phyloP scores from a whole-genome alignment of 257 asterid species.

The Plantago major region DNA sequence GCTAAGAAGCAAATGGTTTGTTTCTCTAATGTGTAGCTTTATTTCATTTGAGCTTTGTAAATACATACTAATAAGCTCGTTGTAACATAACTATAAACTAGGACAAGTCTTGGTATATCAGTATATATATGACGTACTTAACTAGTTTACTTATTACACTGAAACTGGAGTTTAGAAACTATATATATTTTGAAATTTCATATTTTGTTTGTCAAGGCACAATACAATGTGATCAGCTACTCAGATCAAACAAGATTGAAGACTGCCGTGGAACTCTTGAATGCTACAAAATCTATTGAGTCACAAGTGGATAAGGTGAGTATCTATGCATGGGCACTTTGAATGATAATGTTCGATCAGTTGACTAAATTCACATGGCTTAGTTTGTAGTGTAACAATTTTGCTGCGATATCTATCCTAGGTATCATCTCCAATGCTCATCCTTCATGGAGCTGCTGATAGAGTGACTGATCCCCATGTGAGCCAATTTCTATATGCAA shows the following conservation, averaged over 20 bases:
- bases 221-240: slow-evolving; percentile 84
- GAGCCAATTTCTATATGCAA: slow-evolving; percentile 68
- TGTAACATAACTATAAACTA: background rate
- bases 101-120: too few species aligned
- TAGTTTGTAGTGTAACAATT: background rate
- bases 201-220: slow-evolving; percentile 43
- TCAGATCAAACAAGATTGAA: slow-evolving; percentile 72
- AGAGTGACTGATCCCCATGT: slow-evolving; percentile 91
- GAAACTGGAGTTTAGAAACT: background rate
- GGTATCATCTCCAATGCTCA: slow-evolving; percentile 77
- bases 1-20: slow-evolving; percentile 64
- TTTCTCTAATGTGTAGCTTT: slow-evolving; percentile 7
- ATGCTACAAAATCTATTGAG: slow-evolving; percentile 76
- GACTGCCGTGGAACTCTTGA: slow-evolving; percentile 90
- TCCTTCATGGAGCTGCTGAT: slow-evolving; percentile 92
- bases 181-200: slow-evolving; percentile 1
- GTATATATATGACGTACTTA: too few species aligned
- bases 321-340: background rate
- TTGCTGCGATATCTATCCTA: slow-evolving; percentile 14
- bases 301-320: slow-evolving; percentile 72
- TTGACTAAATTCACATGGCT: background rate
- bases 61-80: background rate
- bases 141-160: too few species aligned
- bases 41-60: background rate
- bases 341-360: background rate